These are phyloP conservation scores for Colletotrichum tamarilloi DNA, from an alignment of 2,329 filamentous ascomycete species.

Conservation along the genomic window DNA sequence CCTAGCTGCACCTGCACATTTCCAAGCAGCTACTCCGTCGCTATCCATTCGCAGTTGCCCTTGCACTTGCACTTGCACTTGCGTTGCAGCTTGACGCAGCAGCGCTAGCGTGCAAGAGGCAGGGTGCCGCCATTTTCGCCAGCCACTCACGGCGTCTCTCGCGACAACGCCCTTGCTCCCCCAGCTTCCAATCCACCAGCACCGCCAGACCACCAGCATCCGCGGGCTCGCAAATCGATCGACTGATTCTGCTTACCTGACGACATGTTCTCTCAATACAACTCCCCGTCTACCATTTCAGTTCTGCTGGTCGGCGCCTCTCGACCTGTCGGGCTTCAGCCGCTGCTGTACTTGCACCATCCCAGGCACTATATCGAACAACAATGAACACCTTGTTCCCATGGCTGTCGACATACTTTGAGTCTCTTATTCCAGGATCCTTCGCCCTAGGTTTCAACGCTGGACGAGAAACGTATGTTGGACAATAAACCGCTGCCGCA, in stretches of 20 bases:
- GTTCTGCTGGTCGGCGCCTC: not conserved
- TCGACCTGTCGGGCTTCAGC: not conserved
- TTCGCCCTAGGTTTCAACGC: not conserved
- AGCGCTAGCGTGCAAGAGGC: constrained; percentile 27
- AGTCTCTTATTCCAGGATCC: not conserved
- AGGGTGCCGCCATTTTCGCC: constrained; percentile 7
- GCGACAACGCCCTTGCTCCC: constrained; percentile 23
- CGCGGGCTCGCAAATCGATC: constrained; percentile 28
- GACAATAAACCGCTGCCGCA: not conserved
- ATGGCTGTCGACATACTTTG: not conserved
- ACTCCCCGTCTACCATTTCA: not conserved
- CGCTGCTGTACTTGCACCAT: constrained; percentile 19
- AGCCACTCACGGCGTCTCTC: constrained; percentile 17
- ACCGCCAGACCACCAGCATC: no score
- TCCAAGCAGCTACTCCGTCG: no score
- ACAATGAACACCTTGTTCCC: not conserved
- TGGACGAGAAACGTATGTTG: not conserved
- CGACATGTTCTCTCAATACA: not conserved
- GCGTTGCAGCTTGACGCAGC: constrained; percentile 25
- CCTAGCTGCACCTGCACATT: not conserved
- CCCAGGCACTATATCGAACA: not conserved
- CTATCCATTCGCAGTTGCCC: no score
- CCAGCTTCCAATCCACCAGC: not conserved
- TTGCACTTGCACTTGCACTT: not conserved
- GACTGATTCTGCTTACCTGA: constrained; percentile 19